Base-by-base conservation (phyloP, 2,329 filamentous ascomycete species). In the Colletotrichum shisoi region DNA sequence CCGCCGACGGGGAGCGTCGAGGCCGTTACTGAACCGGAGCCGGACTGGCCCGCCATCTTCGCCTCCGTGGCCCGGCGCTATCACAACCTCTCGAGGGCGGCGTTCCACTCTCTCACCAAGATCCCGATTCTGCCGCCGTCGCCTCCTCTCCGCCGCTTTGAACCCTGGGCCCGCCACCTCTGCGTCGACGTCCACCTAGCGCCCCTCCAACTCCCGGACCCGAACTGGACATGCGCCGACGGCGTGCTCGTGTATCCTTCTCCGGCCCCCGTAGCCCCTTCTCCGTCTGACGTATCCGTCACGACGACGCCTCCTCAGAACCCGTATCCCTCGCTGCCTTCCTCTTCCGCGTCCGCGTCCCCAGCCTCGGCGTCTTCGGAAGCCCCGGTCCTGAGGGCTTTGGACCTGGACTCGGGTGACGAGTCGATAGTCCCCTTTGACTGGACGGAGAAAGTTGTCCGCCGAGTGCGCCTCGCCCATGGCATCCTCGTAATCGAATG, bases 401-500 rank as follows among this genome's bases (percentile, higher is more conserved):
- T 84, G 65, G 86, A 89, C 71, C 70, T 89, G 2, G 79, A 79
- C 24, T 81, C 79, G 1, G 76, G 81, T 11, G 70, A 72, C 4
- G 75, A 79, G n/a, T 76, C 78, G 34, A 72, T 74, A 2, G 78
- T 89, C 17, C 84, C 86, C 1, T 87, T 89, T 69, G 77, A 83
- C 42, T 76, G 79, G 5, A 67, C 73, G 1, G 78, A 77, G 8
- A 87, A 83, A 70, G 79, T 84, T 40, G 77, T 89, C 31, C 80
- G 87, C 13, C 81, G 87, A 13, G 74, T 87, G 3, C 81, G 87
- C 15, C 76, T 89, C 4, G 80, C 82, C 39, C 77, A 83, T 40
- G 78, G 79, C 2, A 77, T 88, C n/a, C 76, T 90, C n/a, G 72
- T 89, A 19, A 76, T 90, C n/a, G 87, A 89, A 73, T 89, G 87